Evolutionary conservation across 306 rosid species (phyloP).

Genomic region (Rosa multiflora): DNA sequence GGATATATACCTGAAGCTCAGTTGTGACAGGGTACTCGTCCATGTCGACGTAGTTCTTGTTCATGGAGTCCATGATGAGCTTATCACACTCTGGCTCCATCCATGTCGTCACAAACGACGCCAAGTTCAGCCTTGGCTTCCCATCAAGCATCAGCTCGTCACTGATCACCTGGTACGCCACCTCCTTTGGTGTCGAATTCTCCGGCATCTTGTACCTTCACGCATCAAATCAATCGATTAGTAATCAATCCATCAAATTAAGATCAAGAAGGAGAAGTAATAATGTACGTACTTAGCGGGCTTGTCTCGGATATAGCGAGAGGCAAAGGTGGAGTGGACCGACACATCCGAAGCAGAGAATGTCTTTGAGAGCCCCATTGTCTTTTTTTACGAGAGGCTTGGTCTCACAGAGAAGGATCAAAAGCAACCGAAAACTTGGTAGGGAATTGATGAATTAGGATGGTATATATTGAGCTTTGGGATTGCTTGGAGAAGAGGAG

Average conservation of each 20-base stretch:
- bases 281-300: conserved; percentile 22
- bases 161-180: conserved; percentile 51
- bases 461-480: background rate
- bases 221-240: background rate
- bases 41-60: conserved; percentile 78
- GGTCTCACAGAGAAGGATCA: background rate
- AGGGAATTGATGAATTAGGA: background rate
- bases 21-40: conserved; percentile 80
- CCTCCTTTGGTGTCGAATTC: conserved; percentile 59
- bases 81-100: conserved; percentile 79
- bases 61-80: conserved; percentile 72
- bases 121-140: conserved; percentile 66
- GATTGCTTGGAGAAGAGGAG: conserved; percentile 17
- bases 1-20: conserved; percentile 54
- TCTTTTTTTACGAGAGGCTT: background rate
- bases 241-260: background rate
- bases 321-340: conserved; percentile 37
- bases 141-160: conserved; percentile 68
- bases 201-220: conserved; percentile 46
- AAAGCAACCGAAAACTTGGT: background rate
- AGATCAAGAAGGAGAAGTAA: background rate
- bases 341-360: conserved; percentile 41
- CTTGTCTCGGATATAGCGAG: conserved; percentile 41
- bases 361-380: conserved; percentile 34
- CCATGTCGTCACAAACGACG: conserved; percentile 80